Conservation (phyloP, 176 grass and related monocot genomes). For the Luzula sylvatica region DNA sequence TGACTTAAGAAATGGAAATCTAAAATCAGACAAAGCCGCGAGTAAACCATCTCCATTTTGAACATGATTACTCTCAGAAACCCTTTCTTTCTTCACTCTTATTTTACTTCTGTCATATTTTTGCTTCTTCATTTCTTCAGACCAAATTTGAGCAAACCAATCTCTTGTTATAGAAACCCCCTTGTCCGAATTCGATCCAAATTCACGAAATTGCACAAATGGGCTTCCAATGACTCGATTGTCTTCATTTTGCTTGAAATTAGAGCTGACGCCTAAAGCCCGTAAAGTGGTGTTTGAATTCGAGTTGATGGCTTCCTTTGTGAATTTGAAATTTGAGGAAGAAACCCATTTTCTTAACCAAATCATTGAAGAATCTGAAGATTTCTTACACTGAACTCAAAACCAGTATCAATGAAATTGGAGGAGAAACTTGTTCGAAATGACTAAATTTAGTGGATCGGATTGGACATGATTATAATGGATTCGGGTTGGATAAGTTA, state of each 20-base stretch:
- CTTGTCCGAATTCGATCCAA: neutral
- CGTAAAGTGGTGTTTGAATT: neutral
- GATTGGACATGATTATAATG: too few relatives aligned
- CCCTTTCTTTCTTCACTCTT: neutral
- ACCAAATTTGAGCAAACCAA: slow-evolving; percentile 14
- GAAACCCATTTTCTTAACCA: neutral
- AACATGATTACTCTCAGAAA: neutral
- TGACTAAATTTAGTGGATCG: too few relatives aligned
- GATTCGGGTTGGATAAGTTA: too few relatives aligned
- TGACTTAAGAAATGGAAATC: neutral
- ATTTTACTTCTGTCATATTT: neutral
- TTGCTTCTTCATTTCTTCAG: neutral
- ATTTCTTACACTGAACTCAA: neutral
- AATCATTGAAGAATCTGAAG: neutral
- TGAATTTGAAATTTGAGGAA: neutral
- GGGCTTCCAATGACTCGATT: neutral
- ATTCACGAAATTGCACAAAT: neutral
- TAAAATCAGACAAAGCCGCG: neutral
- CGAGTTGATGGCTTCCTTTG: neutral
- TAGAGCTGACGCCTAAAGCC: neutral
- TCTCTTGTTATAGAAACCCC: slow-evolving; percentile 2
- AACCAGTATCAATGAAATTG: slow-evolving; percentile 4
- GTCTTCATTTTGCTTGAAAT: neutral
- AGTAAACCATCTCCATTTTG: neutral
- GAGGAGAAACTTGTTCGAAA: neutral